Conservation (phyloP, 2,329 filamentous ascomycete species). For the Neonectria coccinea region DNA sequence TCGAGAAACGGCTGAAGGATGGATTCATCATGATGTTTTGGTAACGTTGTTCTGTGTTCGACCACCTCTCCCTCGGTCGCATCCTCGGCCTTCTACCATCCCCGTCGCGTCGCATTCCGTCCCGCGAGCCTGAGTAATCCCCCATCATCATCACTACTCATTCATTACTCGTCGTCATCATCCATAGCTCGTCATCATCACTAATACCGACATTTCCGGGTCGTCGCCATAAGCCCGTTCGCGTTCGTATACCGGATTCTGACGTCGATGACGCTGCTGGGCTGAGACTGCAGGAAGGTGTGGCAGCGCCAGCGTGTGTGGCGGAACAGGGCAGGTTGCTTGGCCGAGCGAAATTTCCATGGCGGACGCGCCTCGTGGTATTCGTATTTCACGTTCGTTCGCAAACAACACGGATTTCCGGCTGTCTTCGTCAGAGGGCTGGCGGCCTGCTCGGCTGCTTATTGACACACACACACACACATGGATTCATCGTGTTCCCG, state of each 20-base stretch:
- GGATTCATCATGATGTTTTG: neutral
- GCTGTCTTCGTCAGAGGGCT: conserved; percentile 15
- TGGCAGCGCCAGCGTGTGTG: conserved; percentile 15
- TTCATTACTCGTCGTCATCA: neutral
- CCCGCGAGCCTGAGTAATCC: conserved; percentile 27
- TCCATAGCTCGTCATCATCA: conserved; percentile 15
- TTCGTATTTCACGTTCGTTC: conserved; percentile 7
- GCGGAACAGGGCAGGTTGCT: neutral
- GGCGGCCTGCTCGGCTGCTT: conserved; percentile 17
- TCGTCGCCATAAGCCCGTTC: conserved; percentile 11
- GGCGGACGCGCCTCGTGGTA: conserved; percentile 2
- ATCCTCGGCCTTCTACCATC: neutral
- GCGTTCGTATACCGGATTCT: conserved; percentile 20
- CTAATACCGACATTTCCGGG: conserved; percentile 4
- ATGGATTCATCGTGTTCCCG: conserved; percentile 6
- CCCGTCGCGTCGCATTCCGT: conserved; percentile 19
- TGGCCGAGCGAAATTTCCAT: conserved; percentile 7
- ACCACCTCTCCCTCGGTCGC: neutral
- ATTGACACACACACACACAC: neutral
- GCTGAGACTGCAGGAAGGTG: conserved; percentile 6
- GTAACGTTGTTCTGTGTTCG: neutral
- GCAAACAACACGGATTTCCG: neutral
- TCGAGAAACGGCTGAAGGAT: neutral
- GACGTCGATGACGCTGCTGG: conserved; percentile 15
- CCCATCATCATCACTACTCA: conserved; percentile 6